phyloP scores from a whole-genome alignment of 2,329 filamentous ascomycete species.

The Metarhizium robertsii region DNA sequence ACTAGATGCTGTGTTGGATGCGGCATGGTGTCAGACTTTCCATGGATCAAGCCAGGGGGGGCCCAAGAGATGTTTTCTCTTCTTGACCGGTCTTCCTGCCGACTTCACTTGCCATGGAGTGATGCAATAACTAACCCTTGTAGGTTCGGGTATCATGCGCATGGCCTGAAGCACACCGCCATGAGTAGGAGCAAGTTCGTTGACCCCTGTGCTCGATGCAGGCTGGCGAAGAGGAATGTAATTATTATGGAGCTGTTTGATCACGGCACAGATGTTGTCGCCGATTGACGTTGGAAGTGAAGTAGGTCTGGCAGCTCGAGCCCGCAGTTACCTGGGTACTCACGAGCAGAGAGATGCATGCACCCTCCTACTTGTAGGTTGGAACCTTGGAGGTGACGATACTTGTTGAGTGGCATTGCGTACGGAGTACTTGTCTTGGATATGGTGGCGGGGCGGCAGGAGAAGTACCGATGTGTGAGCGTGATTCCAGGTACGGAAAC shows the following conservation, averaged over 20 bases:
- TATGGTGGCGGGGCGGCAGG: no score
- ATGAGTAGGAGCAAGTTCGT: neutral
- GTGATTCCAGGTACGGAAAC: no score
- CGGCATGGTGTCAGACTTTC: neutral
- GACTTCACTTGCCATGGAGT: neutral
- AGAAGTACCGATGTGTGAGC: no score
- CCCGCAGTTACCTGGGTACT: no score
- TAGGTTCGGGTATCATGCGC: neutral
- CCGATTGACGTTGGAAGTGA: no score
- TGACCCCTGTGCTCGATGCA: neutral
- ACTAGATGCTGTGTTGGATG: neutral
- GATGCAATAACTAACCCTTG: neutral
- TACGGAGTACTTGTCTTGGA: no score
- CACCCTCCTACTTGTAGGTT: no score
- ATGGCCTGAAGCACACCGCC: conserved; percentile 6
- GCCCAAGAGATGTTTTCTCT: neutral
- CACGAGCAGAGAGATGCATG: no score
- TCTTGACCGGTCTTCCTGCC: neutral
- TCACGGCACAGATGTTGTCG: neutral
- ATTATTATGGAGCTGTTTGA: no score
- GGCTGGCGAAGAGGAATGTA: neutral
- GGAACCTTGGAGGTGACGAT: no score
- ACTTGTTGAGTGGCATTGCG: no score
- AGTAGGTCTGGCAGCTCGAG: no score
- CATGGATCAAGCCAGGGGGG: neutral